Base-by-base conservation (phyloP, 2,329 filamentous ascomycete species). In the Alternaria ethzedia region DNA sequence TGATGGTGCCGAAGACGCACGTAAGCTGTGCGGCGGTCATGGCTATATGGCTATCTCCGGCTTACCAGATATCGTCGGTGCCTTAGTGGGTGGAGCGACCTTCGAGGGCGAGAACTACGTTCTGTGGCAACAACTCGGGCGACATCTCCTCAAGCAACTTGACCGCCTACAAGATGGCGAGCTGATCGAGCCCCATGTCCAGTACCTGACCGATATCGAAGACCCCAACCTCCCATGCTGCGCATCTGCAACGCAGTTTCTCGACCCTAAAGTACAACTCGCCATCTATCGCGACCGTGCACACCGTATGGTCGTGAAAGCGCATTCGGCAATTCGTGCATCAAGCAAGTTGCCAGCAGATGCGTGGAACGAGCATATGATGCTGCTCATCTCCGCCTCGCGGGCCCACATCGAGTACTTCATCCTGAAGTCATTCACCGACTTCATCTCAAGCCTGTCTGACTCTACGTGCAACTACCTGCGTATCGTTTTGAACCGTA, bases 51-150 rank as follows among this genome's bases (percentile, higher is more conserved):
- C 66, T n/a, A 73, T 75, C 15, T 75, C 74, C 15, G 78, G 78
- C 4, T 64, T 80, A 10, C 71, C 70, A 11, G 70, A 74, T 8
- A 78, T 80, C 17, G 71, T 77, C 17, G 68, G 70, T 25, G 64
- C 69, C 20, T 59, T 71, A 1, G 73, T 71, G 4, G 76, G 71
- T 9, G 67, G 68, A 1, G 67, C 70, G 5, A 81, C 79, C 0
- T 78, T 79, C 46, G 79, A 81, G 51, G 81, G 81, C 5, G 82
- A 83, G 59, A 83, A 81, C 55, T 81, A 79, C 59, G 80, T 81
- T 8, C 77, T 82, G 55, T 77, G 77, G 61, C 80, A 81, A 60
- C 79, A 83, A 68, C 70, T 81, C 21, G 72, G 74, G 5, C 70
- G 74, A 3, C 70, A 72, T 45, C 67, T 81, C 20, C 62, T 78